Evolutionary conservation across 805 yeast species (phyloP).

Genomic region (Saccharomyces paradoxus): DNA sequence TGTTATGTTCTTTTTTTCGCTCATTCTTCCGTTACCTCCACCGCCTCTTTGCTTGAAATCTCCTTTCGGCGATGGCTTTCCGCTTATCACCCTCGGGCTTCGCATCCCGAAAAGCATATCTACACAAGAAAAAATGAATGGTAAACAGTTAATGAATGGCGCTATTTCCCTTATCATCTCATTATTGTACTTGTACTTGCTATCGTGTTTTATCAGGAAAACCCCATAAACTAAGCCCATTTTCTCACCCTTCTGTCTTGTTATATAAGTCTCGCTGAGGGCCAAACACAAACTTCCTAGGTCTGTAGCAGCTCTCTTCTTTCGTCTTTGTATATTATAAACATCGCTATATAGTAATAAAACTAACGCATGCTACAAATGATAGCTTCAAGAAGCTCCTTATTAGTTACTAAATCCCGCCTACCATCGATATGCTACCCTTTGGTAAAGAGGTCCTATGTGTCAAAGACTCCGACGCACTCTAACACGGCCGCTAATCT

Average conservation of each 20-base stretch:
- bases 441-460: background rate
- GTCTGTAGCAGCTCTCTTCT: background rate
- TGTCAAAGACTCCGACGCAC: background rate
- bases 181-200: background rate
- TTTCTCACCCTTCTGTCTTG: background rate
- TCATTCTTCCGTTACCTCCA: background rate
- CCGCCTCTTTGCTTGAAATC: background rate
- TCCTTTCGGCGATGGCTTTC: conserved; percentile 1
- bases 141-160: background rate
- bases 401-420: background rate
- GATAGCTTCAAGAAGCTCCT: background rate
- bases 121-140: background rate
- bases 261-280: background rate
- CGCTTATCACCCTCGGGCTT: conserved; percentile 1
- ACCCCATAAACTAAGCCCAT: background rate
- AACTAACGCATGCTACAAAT: background rate
- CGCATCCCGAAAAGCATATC: conserved; percentile 6
- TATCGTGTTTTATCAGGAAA: background rate
- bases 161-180: conserved; percentile 1
- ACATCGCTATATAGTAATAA: background rate
- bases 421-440: conserved; percentile 7
- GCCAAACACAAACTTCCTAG: background rate
- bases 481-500: background rate
- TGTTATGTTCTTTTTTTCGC: background rate
- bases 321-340: background rate